A percentile compares a stretch with the other conserved stretches of the same genome.
Conservation (phyloP, 2,329 filamentous ascomycete genomes). For the Monilinia fructicola region DNA sequence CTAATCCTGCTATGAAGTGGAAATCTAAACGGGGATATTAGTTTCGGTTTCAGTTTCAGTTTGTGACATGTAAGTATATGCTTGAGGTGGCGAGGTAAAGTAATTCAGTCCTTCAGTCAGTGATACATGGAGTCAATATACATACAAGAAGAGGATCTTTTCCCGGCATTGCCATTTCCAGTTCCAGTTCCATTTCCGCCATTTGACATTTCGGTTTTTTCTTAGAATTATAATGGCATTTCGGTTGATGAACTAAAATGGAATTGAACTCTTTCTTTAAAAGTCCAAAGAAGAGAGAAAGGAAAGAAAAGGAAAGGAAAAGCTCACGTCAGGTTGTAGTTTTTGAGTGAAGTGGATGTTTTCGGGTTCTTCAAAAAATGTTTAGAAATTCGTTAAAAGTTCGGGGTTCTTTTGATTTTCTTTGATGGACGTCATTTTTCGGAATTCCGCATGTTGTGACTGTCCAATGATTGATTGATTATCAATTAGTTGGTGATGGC, state of each 20-base stretch:
- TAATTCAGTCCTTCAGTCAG: too few relatives aligned
- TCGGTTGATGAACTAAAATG: slow-evolving; percentile 4
- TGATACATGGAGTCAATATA: slow-evolving; percentile 2
- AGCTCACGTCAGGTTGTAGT: slow-evolving; percentile 20
- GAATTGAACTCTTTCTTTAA: slow-evolving; percentile 6
- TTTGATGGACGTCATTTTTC: slow-evolving; percentile 22
- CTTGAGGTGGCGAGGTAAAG: slow-evolving; percentile 17
- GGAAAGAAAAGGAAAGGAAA: too few relatives aligned
- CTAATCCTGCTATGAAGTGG: slow-evolving; percentile 86
- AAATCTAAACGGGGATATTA: slow-evolving; percentile 53
- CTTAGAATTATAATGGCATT: slow-evolving; percentile 32
- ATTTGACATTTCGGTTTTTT: slow-evolving; percentile 49
- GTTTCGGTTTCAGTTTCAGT: neutral
- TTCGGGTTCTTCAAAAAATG: slow-evolving; percentile 9
- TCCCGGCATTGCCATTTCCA: slow-evolving; percentile 41
- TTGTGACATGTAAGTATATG: neutral
- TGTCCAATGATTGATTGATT: neutral
- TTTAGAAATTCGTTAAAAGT: slow-evolving; percentile 11
- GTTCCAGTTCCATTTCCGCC: slow-evolving; percentile 39
- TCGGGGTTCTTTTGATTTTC: slow-evolving; percentile 3
- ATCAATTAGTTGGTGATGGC: too few relatives aligned
- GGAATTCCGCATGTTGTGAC: slow-evolving; percentile 3
- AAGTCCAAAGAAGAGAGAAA: neutral
- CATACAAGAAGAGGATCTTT: slow-evolving; percentile 52
- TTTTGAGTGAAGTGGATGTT: neutral